Evolutionary conservation across 768 basidiomycete genomes (phyloP).

Genomic region (Phanerodontia chrysosporium): DNA sequence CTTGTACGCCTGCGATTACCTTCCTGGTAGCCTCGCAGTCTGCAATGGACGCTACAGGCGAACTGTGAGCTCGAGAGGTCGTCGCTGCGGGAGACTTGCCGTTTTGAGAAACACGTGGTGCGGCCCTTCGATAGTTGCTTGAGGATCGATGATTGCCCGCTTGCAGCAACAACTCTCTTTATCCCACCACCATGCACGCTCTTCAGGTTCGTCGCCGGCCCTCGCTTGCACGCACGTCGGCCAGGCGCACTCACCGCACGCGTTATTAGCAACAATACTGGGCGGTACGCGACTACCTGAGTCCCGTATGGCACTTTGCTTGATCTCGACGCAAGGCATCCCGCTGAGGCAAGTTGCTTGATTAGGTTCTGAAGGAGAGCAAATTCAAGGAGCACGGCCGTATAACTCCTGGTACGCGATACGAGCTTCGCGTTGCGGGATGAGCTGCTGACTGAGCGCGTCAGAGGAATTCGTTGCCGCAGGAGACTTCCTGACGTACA

Average conservation of each 20-base stretch:
- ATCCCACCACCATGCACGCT: slow-evolving; percentile 37
- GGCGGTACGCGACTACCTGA: slow-evolving; percentile 91
- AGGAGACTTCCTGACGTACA: slow-evolving; percentile 95
- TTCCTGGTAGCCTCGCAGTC: background rate
- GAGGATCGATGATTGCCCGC: slow-evolving; percentile 11
- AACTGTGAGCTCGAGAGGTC: background rate
- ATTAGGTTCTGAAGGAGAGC: slow-evolving; percentile 90
- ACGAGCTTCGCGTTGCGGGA: background rate
- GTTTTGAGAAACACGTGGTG: slow-evolving; percentile 14
- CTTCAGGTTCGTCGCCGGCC: slow-evolving; percentile 33
- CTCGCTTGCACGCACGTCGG: background rate
- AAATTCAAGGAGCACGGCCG: slow-evolving; percentile 99
- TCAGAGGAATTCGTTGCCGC: slow-evolving; percentile 97
- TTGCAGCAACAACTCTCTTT: slow-evolving; percentile 9
- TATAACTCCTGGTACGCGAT: slow-evolving; percentile 79
- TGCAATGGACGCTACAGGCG: background rate
- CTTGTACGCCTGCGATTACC: background rate
- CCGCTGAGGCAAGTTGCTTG: slow-evolving; percentile 26
- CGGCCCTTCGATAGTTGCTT: slow-evolving; percentile 2
- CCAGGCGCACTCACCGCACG: slow-evolving; percentile 10
- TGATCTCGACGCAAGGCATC: slow-evolving; percentile 17
- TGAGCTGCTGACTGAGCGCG: slow-evolving; percentile 9
- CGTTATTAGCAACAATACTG: slow-evolving; percentile 78
- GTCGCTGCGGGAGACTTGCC: background rate
- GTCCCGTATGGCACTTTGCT: slow-evolving; percentile 55